A percentile compares a stretch with the other conserved stretches of the same genome.
These are phyloP conservation scores for Serendipita sp. DNA, from an alignment of 1,284 basidiomycete species.

Conservation along the genomic window DNA sequence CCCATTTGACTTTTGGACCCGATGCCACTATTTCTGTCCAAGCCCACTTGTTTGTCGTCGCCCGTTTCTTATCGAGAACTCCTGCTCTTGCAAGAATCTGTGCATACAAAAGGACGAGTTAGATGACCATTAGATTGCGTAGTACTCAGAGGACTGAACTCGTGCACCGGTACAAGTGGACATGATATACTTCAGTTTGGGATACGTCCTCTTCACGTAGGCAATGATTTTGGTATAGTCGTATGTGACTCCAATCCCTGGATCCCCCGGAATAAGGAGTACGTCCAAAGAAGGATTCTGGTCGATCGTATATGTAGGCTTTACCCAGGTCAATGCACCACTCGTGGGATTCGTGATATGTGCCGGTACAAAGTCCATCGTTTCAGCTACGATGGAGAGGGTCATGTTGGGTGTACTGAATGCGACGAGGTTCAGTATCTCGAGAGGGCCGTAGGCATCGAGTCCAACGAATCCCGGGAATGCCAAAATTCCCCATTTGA, in stretches of 20 bases:
- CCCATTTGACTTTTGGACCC: background rate
- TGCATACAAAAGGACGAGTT: too few relatives aligned
- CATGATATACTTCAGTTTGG: conserved; percentile 10
- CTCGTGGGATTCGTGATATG: background rate
- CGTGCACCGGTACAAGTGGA: conserved; percentile 10
- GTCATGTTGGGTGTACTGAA: background rate
- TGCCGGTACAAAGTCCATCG: background rate
- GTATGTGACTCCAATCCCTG: background rate
- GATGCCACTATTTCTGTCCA: background rate
- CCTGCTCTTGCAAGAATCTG: conserved; percentile 17
- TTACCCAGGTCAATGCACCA: background rate
- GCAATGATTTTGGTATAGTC: conserved; percentile 4
- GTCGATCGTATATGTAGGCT: background rate
- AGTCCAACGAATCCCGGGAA: background rate
- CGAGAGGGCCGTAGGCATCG: background rate
- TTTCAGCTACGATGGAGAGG: background rate
- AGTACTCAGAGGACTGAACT: too few relatives aligned
- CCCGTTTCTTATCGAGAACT: conserved; percentile 17
- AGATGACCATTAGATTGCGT: too few relatives aligned
- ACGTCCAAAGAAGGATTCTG: background rate
- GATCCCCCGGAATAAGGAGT: background rate
- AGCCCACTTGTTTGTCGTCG: conserved; percentile 19
- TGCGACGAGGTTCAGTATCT: background rate
- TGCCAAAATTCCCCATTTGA: background rate
- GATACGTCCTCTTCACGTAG: conserved; percentile 7